These are phyloP conservation scores for Ulota crispa DNA, from an alignment of 225 moss, liverwort and hornwort species.

Conservation along the genomic window DNA sequence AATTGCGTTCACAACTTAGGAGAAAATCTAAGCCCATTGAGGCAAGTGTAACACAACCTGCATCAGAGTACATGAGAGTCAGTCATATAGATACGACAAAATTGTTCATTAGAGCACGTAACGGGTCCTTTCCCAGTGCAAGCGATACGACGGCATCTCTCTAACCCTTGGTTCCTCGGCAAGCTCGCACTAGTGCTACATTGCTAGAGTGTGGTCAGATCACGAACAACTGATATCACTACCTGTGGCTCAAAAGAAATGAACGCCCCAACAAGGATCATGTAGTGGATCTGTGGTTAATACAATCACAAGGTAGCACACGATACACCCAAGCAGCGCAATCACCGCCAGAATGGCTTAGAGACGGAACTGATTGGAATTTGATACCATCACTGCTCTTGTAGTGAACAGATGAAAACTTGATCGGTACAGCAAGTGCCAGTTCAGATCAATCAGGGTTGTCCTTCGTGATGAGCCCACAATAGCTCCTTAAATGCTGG, in stretches of 20 bases:
- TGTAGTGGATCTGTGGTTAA: background rate
- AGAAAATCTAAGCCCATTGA: slow-evolving; percentile 14
- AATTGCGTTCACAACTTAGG: slow-evolving; percentile 4
- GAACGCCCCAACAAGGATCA: background rate
- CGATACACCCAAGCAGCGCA: slow-evolving; percentile 17
- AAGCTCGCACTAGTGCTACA: background rate
- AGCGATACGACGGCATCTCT: background rate
- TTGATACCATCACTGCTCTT: slow-evolving; percentile 23
- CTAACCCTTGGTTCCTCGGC: background rate
- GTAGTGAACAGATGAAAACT: slow-evolving; percentile 21
- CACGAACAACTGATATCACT: slow-evolving; percentile 1
- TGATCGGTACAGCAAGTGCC: slow-evolving; percentile 29
- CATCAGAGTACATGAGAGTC: slow-evolving; percentile 13
- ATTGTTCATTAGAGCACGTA: background rate
- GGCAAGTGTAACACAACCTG: slow-evolving; percentile 24
- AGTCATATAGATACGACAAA: background rate
- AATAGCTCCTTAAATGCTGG: slow-evolving; percentile 39
- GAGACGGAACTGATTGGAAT: slow-evolving; percentile 17
- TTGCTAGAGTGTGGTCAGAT: background rate
- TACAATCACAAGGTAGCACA: slow-evolving; percentile 10
- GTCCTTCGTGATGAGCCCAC: slow-evolving; percentile 25
- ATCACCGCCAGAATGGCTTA: slow-evolving; percentile 1
- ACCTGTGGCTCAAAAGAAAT: background rate
- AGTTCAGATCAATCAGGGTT: slow-evolving; percentile 29
- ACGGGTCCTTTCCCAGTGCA: background rate